phyloP scores from a whole-genome alignment of 192 early-diverging fungal species.

The Entrophospora sp. region DNA sequence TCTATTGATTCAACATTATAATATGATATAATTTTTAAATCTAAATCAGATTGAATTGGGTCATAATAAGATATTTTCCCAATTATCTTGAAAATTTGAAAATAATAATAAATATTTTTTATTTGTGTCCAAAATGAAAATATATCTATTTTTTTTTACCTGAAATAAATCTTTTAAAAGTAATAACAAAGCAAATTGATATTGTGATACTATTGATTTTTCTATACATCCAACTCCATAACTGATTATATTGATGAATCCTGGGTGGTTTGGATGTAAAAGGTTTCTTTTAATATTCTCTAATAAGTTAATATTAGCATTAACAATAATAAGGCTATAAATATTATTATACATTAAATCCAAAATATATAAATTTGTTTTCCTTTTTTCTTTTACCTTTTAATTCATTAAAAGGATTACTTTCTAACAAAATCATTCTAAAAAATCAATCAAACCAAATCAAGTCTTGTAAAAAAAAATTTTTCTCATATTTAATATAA shows the following conservation, averaged over 20 bases:
- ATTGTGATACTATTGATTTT: constrained; percentile 28
- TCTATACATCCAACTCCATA: constrained; percentile 37
- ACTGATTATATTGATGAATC: constrained; percentile 27
- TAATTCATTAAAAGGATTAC: no score
- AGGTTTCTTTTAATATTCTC: constrained; percentile 1
- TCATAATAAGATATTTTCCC: constrained; percentile 4
- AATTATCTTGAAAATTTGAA: constrained; percentile 7
- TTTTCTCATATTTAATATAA: no score
- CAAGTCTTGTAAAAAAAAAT: no score
- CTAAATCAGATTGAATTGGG: neutral
- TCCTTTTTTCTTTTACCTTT: no score
- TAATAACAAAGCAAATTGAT: constrained; percentile 27
- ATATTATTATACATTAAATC: no score
- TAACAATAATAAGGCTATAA: no score
- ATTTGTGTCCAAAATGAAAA: neutral
- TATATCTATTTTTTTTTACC: neutral
- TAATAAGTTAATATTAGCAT: no score
- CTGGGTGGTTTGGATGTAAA: neutral
- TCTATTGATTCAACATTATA: neutral
- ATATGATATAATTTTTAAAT: neutral
- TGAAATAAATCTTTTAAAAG: constrained; percentile 29
- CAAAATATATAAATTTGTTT: no score
- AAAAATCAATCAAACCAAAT: no score
- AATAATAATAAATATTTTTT: neutral
- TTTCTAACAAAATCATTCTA: no score